These are phyloP conservation scores for Pseudopediastrum boryanum DNA, from an alignment of 139 green algal genomes.

Conservation along the genomic window DNA sequence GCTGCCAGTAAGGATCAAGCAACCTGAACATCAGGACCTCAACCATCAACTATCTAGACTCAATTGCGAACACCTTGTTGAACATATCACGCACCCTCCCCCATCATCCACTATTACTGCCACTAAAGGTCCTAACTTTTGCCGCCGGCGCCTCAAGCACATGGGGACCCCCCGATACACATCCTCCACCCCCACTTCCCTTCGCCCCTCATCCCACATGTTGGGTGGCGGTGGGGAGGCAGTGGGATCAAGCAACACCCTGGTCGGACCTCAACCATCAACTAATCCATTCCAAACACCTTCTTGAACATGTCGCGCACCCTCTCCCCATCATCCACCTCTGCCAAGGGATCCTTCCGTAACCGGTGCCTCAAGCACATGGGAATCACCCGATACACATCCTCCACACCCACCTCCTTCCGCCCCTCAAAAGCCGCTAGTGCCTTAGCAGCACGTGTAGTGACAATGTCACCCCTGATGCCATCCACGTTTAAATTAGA, in stretches of 20 bases:
- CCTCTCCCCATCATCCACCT: constrained; percentile 73
- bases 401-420: constrained; percentile 72
- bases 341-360: constrained; percentile 92
- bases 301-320: constrained; percentile 65
- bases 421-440: constrained; percentile 82
- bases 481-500: constrained; percentile 88
- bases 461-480: constrained; percentile 94
- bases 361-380: constrained; percentile 91
- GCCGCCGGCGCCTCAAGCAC: constrained; percentile 89
- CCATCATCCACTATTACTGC: constrained; percentile 78
- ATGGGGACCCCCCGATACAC: constrained; percentile 83
- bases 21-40: no score
- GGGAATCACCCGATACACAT: constrained; percentile 86
- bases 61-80: constrained; percentile 63
- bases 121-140: constrained; percentile 94
- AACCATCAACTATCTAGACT: no score
- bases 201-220: constrained; percentile 73
- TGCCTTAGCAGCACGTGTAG: constrained; percentile 83
- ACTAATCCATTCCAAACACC: constrained; percentile 67
- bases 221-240: no score
- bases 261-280: no score
- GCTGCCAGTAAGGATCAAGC: no score
- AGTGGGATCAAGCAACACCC: no score
- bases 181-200: constrained; percentile 78
- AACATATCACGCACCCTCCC: constrained; percentile 59